Percentiles rank a stretch among this genome's conserved stretches.
phyloP scores from a whole-genome alignment of 306 rosid species.

The Notholithocarpus densiflorus region DNA sequence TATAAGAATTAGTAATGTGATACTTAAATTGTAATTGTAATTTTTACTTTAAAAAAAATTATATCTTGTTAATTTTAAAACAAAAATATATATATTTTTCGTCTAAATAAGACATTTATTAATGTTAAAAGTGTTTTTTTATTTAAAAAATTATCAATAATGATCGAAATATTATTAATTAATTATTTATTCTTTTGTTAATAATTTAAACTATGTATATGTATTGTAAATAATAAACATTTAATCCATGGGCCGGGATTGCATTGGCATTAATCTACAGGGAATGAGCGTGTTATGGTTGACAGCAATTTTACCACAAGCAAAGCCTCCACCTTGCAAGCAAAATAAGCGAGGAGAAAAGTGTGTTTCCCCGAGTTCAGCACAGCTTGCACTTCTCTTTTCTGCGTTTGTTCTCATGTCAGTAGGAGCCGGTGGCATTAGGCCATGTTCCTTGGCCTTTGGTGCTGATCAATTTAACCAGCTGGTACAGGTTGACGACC shows the following conservation, averaged over 20 bases:
- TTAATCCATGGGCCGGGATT: neutral
- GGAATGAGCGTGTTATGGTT: conserved; percentile 60
- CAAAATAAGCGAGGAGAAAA: neutral
- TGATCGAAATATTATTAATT: too few species aligned
- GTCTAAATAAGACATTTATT: too few species aligned
- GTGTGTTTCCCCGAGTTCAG: conserved; percentile 34
- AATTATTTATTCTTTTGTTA: too few species aligned
- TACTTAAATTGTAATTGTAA: too few species aligned
- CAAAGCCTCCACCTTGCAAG: conserved; percentile 61
- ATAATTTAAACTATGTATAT: too few species aligned
- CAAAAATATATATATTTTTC: neutral
- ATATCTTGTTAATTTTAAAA: too few species aligned
- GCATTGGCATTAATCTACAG: conserved; percentile 8
- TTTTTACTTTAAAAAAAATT: too few species aligned
- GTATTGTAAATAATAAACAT: too few species aligned
- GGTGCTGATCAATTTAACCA: conserved; percentile 65
- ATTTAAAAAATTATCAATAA: too few species aligned
- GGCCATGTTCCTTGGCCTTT: conserved; percentile 74
- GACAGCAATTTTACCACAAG: conserved; percentile 53
- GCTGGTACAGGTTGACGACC: conserved; percentile 30
- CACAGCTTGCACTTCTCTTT: conserved; percentile 46
- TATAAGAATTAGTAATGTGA: too few species aligned
- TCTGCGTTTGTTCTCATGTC: conserved; percentile 60
- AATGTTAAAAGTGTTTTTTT: too few species aligned
- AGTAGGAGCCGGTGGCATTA: conserved; percentile 76